Conservation (phyloP, 805 yeast species). For the Wickerhamiella nectarea region DNA sequence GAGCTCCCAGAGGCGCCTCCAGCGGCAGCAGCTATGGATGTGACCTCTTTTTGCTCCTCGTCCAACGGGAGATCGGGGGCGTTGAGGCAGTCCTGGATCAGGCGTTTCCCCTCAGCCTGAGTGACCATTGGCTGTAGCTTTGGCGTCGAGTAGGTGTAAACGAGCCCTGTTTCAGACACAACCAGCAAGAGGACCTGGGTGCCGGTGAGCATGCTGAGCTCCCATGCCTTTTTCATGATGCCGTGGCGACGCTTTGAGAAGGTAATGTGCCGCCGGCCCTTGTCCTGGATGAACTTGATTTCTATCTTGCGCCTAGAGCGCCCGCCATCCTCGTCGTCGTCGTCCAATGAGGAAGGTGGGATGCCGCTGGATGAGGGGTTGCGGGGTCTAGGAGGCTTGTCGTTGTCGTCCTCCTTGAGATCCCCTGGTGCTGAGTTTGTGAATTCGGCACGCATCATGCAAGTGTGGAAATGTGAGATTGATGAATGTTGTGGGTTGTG, state of each 20-base stretch:
- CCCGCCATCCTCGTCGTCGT: conserved; percentile 28
- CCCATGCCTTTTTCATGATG: conserved; percentile 99
- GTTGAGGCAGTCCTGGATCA: conserved; percentile 90
- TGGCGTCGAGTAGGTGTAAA: conserved; percentile 97
- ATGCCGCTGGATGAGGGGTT: neutral
- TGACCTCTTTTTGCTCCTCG: conserved; percentile 10
- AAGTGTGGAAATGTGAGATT: neutral
- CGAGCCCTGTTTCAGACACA: conserved; percentile 96
- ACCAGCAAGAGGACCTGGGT: conserved; percentile 91
- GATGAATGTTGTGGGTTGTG: neutral
- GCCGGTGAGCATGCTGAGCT: conserved; percentile 88
- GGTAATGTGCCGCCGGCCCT: conserved; percentile 94
- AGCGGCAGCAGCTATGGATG: too few species aligned
- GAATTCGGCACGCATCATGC: neutral
- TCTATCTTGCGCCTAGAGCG: conserved; percentile 82
- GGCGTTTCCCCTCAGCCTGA: conserved; percentile 90
- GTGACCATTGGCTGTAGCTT: conserved; percentile 96
- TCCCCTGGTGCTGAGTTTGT: neutral
- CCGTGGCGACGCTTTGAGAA: conserved; percentile 98
- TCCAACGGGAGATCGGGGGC: conserved; percentile 75
- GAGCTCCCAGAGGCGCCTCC: conserved; percentile 33
- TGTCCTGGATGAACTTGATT: conserved; percentile 93
- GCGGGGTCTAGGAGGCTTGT: neutral
- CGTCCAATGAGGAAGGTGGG: conserved; percentile 18
- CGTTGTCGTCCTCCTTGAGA: neutral